A percentile compares a stretch with the other conserved stretches of the same genome.
phyloP scores from a whole-genome alignment of 2,329 filamentous ascomycete genomes.

The Aspergillus floridensis region DNA sequence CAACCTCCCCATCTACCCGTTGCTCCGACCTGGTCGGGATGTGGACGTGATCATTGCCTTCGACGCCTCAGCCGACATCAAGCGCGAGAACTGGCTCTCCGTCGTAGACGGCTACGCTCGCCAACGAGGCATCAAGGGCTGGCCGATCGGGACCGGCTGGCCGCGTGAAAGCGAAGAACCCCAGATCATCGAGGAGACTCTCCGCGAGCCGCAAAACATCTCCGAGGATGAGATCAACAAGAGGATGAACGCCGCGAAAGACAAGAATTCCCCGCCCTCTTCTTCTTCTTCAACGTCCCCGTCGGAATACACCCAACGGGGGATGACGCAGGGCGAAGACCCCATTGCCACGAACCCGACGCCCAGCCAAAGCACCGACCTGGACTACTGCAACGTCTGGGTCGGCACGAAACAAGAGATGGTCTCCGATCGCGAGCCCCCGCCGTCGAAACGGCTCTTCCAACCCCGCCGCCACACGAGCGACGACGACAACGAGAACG shows the following conservation, averaged over 20 bases:
- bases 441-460: slow-evolving; percentile 51
- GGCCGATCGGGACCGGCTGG: slow-evolving; percentile 95
- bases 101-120: slow-evolving; percentile 90
- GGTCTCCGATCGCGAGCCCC: slow-evolving; percentile 53
- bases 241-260: slow-evolving; percentile 62
- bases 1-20: slow-evolving; percentile 91
- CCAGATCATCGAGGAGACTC: slow-evolving; percentile 60
- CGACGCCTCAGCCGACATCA: slow-evolving; percentile 90
- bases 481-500: slow-evolving; percentile 51
- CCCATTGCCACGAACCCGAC: slow-evolving; percentile 37
- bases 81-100: slow-evolving; percentile 90
- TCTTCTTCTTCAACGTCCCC: not conserved
- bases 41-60: slow-evolving; percentile 91
- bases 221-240: slow-evolving; percentile 59
- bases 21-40: slow-evolving; percentile 81
- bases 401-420: slow-evolving; percentile 80
- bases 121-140: slow-evolving; percentile 87
- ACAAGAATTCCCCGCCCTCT: slow-evolving; percentile 23
- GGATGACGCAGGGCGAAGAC: not conserved
- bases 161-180: slow-evolving; percentile 62
- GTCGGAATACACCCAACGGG: not conserved
- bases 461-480: slow-evolving; percentile 39
- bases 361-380: slow-evolving; percentile 51
- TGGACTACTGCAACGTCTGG: slow-evolving; percentile 94
- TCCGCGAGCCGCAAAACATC: slow-evolving; percentile 66